Percentiles rank a stretch among this genome's conserved stretches.
These are phyloP conservation scores for Linum lewisii DNA, from an alignment of 345 rosid species.

Conservation along the genomic window DNA sequence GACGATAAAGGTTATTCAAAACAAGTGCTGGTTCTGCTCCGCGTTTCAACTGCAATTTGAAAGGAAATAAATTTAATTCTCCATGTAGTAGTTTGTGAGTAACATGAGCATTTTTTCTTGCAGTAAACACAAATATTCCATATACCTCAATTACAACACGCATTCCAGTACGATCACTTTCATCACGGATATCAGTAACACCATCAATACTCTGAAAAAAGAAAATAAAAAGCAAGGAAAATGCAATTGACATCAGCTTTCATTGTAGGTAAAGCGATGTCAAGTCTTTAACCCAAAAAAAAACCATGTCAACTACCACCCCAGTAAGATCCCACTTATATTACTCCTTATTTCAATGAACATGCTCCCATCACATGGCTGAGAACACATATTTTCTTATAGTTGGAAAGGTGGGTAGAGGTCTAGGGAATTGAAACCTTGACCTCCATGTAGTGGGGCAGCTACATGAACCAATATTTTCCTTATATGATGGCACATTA, in stretches of 20 bases:
- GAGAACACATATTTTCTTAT: too few species aligned
- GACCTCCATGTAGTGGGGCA: too few species aligned
- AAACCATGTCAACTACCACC: too few species aligned
- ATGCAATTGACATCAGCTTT: background rate
- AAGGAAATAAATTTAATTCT: constrained; percentile 1
- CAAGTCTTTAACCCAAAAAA: background rate
- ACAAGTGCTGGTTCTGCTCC: constrained; percentile 79
- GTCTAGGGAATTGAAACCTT: too few species aligned
- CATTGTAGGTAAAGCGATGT: background rate
- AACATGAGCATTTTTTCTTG: background rate
- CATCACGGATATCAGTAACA: constrained; percentile 89
- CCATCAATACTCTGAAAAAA: constrained; percentile 71
- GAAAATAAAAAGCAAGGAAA: background rate
- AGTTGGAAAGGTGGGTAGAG: too few species aligned
- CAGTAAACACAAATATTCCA: background rate
- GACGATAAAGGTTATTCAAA: constrained; percentile 75
- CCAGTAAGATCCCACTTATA: too few species aligned
- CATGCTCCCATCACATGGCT: background rate
- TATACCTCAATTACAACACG: constrained; percentile 88
- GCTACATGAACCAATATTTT: too few species aligned
- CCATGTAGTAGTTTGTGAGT: background rate
- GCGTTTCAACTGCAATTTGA: constrained; percentile 56
- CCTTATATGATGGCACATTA: background rate
- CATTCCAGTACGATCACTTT: constrained; percentile 94
- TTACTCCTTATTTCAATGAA: background rate